Base-by-base conservation (phyloP, 2,329 filamentous ascomycete species). In the Cladosporium velox region DNA sequence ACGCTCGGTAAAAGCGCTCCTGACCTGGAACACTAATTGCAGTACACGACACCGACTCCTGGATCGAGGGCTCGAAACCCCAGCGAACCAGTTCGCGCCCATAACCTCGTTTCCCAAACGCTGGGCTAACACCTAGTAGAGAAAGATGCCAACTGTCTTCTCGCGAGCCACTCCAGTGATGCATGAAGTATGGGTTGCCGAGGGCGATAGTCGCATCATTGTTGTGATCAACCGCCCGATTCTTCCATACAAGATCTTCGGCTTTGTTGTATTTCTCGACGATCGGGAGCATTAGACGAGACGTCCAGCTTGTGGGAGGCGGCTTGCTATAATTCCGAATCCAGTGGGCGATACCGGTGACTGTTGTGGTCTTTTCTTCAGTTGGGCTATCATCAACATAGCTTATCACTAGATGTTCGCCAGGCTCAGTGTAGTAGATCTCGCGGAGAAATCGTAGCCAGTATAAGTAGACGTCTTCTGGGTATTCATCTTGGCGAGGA, bases 11-110 rank as follows among this genome's bases (percentile, higher is more conserved):
- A 34, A 75, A 76, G 12, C 65, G 59, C 63, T 75, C 73, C 52
- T 69, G 72, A 11, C 70, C 71, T 1, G 66, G 65, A 21, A 72
- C 69, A 63, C 65, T 66, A 3, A 74, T 69, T 30, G 73, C 70
- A 49, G 70, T 71, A 32, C 69, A 70, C 28, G 77, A 69, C 52
- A 89, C 90, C 84, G 85, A 90, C 71, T 85, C 84, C 59, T 63
- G 54, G 47, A 57, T 70, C 35, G 74, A 72, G 18, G 63, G 59
- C 59, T 72, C 73, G 14, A 75, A 70, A 2, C 74, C 74, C 70
- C 71, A 75, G 24, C 35, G 51, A 1, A 74, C 71, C 18, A 76
- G 64, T 14, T 69, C 68, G 34, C 68, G 66, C 1, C 74, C 74
- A 34, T 70, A 69, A 0, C 74, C 74, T 44, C 68, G 67, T 6